Conservation (phyloP, 2,329 filamentous ascomycete genomes). For the Exophiala sp. region DNA sequence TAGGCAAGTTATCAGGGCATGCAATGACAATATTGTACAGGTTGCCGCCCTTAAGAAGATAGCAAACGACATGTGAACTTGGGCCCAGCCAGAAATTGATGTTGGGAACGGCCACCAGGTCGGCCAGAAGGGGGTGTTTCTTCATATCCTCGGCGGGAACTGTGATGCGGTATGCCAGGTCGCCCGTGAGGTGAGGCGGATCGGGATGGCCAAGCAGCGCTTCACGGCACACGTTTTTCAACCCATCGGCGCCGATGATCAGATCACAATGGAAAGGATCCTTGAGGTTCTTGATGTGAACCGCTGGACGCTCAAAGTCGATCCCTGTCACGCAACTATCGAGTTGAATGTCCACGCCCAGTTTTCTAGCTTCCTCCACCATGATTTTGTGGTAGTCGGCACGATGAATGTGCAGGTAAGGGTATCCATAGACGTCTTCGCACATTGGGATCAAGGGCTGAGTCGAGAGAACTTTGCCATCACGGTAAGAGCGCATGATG, state of each 20-base stretch:
- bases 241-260: constrained; percentile 50
- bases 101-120: constrained; percentile 46
- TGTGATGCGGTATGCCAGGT: constrained; percentile 55
- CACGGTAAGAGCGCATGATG: constrained; percentile 32
- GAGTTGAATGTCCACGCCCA: constrained; percentile 38
- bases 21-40: constrained; percentile 49
- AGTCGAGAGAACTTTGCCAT: constrained; percentile 39
- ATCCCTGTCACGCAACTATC: constrained; percentile 28
- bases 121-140: constrained; percentile 45
- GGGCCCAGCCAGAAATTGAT: constrained; percentile 57
- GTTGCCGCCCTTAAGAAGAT: constrained; percentile 43
- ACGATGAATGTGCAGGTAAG: constrained; percentile 50
- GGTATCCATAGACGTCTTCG: constrained; percentile 33
- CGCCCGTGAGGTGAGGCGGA: constrained; percentile 51
- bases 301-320: constrained; percentile 29
- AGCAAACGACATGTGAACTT: constrained; percentile 49
- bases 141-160: constrained; percentile 48
- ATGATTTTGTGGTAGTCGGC: constrained; percentile 48
- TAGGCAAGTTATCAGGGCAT: constrained; percentile 46
- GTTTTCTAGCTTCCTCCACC: constrained; percentile 37
- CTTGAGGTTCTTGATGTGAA: constrained; percentile 35
- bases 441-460: constrained; percentile 25
- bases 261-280: constrained; percentile 39
- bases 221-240: constrained; percentile 45
- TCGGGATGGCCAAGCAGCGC: constrained; percentile 42